A percentile compares a stretch with the other conserved stretches of the same genome.
These are phyloP conservation scores for Ogataea hybrid DNA, from an alignment of 1,139 yeast species.

Conservation along the genomic window DNA sequence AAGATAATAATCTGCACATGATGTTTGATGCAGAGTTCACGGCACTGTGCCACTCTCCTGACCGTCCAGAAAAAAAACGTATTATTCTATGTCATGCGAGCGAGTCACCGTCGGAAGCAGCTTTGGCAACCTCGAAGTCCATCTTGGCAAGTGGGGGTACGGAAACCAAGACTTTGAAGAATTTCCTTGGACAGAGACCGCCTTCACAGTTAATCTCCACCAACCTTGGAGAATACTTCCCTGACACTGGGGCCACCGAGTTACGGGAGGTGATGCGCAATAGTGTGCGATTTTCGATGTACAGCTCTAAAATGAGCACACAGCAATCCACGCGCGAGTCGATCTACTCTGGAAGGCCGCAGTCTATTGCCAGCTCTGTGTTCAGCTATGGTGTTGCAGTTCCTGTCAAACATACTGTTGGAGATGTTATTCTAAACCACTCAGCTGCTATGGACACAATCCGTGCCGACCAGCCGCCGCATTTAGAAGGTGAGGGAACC, in stretches of 20 bases:
- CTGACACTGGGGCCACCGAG: slow-evolving; percentile 71
- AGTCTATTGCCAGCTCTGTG: slow-evolving; percentile 29
- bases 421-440: slow-evolving; percentile 63
- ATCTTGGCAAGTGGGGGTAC: slow-evolving; percentile 1
- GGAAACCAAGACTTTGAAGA: slow-evolving; percentile 36
- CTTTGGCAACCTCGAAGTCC: slow-evolving; percentile 59
- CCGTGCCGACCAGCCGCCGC: slow-evolving; percentile 25
- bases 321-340: slow-evolving; percentile 24
- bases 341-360: slow-evolving; percentile 23
- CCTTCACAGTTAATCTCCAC: slow-evolving; percentile 90
- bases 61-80: slow-evolving; percentile 68
- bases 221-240: slow-evolving; percentile 88
- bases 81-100: slow-evolving; percentile 66
- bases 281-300: slow-evolving; percentile 51
- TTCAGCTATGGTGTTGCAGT: slow-evolving; percentile 29
- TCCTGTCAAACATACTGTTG: slow-evolving; percentile 44
- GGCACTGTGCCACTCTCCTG: slow-evolving; percentile 76
- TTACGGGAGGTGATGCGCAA: slow-evolving; percentile 80
- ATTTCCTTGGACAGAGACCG: slow-evolving; percentile 86
- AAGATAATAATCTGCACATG: slow-evolving; percentile 45
- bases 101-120: slow-evolving; percentile 64
- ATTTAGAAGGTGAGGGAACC: slow-evolving; percentile 5
- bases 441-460: slow-evolving; percentile 61
- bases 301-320: slow-evolving; percentile 25
- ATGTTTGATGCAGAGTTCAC: slow-evolving; percentile 79